Conservation (phyloP, 2,329 filamentous ascomycete genomes). For the Coleophoma crateriformis region DNA sequence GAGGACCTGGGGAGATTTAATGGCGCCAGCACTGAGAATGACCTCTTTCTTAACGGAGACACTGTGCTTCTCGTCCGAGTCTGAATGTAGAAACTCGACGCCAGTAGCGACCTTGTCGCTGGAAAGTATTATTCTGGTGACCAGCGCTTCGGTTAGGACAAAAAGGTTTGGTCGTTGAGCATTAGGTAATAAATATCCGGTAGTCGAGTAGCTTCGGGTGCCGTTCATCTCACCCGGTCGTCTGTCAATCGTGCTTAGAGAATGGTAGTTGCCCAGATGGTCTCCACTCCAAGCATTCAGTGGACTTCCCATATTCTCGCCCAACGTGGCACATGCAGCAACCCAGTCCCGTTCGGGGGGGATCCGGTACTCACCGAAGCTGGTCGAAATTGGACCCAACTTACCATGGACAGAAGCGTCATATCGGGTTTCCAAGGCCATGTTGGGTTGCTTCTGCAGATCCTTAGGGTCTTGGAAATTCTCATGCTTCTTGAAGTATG, state of each 20-base stretch:
- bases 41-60: constrained; percentile 18
- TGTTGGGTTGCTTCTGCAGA: constrained; percentile 5
- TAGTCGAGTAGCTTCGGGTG: constrained; percentile 14
- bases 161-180: constrained; percentile 55
- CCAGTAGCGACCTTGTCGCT: constrained; percentile 4
- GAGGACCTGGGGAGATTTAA: constrained; percentile 24
- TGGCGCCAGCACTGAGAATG: constrained; percentile 19
- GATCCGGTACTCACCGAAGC: constrained; percentile 7
- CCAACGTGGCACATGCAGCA: not conserved
- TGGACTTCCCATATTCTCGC: constrained; percentile 5
- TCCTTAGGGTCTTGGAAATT: constrained; percentile 5
- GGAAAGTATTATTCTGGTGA: constrained; percentile 61
- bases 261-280: constrained; percentile 8
- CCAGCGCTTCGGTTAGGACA: constrained; percentile 79
- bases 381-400: constrained; percentile 11
- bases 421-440: constrained; percentile 8
- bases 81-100: constrained; percentile 9
- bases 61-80: constrained; percentile 2
- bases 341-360: constrained; percentile 7
- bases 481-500: constrained; percentile 33
- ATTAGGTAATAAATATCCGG: constrained; percentile 14
- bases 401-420: constrained; percentile 7
- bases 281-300: constrained; percentile 11
- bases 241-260: constrained; percentile 7
- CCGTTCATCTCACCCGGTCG: constrained; percentile 3